Conservation (phyloP, 2,329 filamentous ascomycete genomes). For the Sarocladium brachiariae region DNA sequence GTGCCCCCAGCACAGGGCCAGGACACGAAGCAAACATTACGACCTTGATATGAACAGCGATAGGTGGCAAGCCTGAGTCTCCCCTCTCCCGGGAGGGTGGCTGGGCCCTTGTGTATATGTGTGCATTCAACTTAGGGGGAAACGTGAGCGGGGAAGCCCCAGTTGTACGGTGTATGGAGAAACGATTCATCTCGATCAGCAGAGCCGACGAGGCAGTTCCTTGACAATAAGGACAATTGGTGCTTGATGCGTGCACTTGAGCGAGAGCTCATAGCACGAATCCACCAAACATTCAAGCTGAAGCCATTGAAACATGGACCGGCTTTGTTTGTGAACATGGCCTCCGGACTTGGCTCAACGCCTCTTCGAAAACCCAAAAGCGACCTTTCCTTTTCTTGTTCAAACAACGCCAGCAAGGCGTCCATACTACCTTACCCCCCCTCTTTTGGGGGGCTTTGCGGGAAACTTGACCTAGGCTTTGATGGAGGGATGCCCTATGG, state of each 20-base stretch:
- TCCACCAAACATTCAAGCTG: background rate
- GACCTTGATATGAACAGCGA: constrained; percentile 7
- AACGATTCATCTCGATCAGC: constrained; percentile 3
- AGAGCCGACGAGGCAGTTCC: background rate
- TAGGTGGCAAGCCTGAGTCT: constrained; percentile 1
- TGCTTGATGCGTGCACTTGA: background rate
- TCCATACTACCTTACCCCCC: background rate
- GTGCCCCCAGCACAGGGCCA: background rate
- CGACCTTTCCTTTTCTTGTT: constrained; percentile 4
- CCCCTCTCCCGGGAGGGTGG: too few species aligned
- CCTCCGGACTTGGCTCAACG: constrained; percentile 5
- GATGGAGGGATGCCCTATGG: background rate
- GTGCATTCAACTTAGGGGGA: background rate
- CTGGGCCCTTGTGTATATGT: background rate
- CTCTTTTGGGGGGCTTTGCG: too few species aligned
- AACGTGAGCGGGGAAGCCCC: background rate
- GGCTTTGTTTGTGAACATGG: too few species aligned
- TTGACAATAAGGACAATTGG: background rate
- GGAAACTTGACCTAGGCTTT: background rate
- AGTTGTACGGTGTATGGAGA: background rate
- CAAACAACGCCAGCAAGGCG: background rate
- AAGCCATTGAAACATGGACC: background rate
- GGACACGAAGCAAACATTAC: constrained; percentile 7
- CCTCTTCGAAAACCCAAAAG: background rate
- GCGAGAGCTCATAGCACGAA: background rate